These are phyloP conservation scores for Alnus glutinosa DNA, from an alignment of 306 rosid species.

Conservation along the genomic window DNA sequence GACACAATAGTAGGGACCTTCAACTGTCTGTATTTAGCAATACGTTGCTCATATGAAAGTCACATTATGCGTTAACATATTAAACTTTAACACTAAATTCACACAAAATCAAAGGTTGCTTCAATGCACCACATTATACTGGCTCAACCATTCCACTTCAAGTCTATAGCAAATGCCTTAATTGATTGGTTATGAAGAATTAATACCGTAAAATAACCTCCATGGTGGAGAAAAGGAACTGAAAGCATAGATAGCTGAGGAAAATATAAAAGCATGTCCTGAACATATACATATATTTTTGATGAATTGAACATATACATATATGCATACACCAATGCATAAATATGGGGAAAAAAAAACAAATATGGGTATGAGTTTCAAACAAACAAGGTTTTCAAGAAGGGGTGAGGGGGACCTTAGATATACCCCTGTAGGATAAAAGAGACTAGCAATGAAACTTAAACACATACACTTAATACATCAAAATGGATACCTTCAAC, in stretches of 20 bases:
- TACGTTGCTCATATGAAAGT: neutral
- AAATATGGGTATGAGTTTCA: neutral
- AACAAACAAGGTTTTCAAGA: neutral
- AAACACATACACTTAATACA: constrained; percentile 6
- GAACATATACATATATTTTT: neutral
- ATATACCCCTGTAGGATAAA: constrained; percentile 4
- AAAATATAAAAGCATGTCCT: neutral
- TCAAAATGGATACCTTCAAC: constrained; percentile 52
- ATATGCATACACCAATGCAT: neutral
- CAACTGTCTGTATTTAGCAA: neutral
- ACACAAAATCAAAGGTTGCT: neutral
- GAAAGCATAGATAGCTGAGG: neutral
- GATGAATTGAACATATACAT: no score
- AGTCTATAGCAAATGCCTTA: neutral
- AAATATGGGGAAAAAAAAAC: neutral
- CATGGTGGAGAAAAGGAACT: neutral
- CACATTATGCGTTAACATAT: neutral
- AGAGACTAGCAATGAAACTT: neutral
- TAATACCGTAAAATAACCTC: neutral
- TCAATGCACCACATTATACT: neutral
- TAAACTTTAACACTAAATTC: neutral
- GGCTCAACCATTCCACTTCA: neutral
- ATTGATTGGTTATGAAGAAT: neutral
- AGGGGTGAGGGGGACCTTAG: constrained; percentile 12
- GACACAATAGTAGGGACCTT: neutral